Conservation (phyloP, 2,329 filamentous ascomycete genomes). For the Talaromyces funiculosus region DNA sequence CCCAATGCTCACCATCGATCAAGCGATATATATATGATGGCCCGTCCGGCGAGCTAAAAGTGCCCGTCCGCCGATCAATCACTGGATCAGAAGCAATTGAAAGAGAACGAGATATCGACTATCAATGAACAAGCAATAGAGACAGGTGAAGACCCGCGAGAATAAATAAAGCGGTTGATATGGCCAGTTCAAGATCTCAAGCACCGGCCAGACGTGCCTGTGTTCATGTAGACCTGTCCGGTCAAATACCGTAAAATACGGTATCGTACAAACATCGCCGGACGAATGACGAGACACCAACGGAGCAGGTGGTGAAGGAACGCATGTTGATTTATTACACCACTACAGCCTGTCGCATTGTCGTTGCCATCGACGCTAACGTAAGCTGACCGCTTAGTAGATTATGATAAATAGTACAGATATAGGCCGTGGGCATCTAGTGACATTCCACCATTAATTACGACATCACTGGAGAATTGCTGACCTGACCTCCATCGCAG, state of each 20-base stretch:
- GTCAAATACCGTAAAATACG: constrained; percentile 1
- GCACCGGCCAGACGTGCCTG: not conserved
- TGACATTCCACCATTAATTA: not conserved
- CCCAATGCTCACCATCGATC: not conserved
- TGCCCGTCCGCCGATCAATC: not conserved
- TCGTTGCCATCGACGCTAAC: not conserved
- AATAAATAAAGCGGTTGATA: not conserved
- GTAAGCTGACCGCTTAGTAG: not conserved
- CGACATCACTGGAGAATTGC: not conserved
- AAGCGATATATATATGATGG: not conserved
- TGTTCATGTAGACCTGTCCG: not conserved
- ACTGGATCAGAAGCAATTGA: not conserved
- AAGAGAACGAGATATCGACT: not conserved
- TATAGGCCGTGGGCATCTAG: not conserved
- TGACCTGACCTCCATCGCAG: not conserved
- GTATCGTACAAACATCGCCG: not conserved
- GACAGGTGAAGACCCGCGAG: not conserved
- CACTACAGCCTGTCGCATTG: not conserved
- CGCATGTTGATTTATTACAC: constrained; percentile 11
- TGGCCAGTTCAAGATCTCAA: not conserved
- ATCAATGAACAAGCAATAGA: not conserved
- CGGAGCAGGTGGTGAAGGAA: constrained; percentile 14
- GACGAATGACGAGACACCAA: constrained; percentile 14
- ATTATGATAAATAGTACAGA: not conserved
- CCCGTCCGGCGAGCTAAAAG: not conserved